phyloP scores from a whole-genome alignment of 495 filamentous ascomycete species.

The Aspergillus carlsbadensis region DNA sequence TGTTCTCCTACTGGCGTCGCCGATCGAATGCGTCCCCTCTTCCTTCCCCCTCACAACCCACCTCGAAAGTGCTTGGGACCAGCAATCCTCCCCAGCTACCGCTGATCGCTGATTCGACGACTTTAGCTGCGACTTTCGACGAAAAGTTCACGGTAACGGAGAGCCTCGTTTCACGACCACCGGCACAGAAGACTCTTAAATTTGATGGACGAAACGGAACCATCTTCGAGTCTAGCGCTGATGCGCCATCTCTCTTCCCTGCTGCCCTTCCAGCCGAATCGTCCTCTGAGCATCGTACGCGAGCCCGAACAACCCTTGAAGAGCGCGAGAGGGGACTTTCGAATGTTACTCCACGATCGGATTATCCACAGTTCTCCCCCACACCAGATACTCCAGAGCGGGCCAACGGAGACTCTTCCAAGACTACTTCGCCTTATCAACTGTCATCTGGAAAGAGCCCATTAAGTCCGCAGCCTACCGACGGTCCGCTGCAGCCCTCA shows the following conservation, averaged over 20 bases:
- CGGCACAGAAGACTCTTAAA: constrained; percentile 21
- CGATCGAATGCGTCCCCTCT: constrained; percentile 39
- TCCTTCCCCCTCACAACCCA: constrained; percentile 25
- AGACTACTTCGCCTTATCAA: constrained; percentile 39
- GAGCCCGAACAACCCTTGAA: constrained; percentile 38
- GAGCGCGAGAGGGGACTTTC: constrained; percentile 26
- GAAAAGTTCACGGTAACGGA: constrained; percentile 13
- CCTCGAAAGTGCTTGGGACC: constrained; percentile 24
- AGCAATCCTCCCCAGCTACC: constrained; percentile 37
- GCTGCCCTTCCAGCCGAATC: constrained; percentile 29
- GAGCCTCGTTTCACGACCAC: constrained; percentile 14
- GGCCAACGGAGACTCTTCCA: constrained; percentile 32
- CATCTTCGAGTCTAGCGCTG: constrained; percentile 20
- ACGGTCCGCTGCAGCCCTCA: constrained; percentile 29
- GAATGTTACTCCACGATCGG: constrained; percentile 26
- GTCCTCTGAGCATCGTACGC: constrained; percentile 26
- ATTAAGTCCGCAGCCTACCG: constrained; percentile 22
- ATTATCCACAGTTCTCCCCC: constrained; percentile 29
- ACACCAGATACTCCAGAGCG: constrained; percentile 24
- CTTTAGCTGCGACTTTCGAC: constrained; percentile 24
- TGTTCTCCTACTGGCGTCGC: constrained; percentile 51
- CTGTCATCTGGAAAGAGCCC: constrained; percentile 35
- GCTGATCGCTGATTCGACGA: constrained; percentile 30
- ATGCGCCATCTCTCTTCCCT: constrained; percentile 34
- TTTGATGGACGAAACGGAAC: constrained; percentile 28